Evolutionary conservation across 306 rosid species (phyloP).

Genomic region (Neltuma alba): DNA sequence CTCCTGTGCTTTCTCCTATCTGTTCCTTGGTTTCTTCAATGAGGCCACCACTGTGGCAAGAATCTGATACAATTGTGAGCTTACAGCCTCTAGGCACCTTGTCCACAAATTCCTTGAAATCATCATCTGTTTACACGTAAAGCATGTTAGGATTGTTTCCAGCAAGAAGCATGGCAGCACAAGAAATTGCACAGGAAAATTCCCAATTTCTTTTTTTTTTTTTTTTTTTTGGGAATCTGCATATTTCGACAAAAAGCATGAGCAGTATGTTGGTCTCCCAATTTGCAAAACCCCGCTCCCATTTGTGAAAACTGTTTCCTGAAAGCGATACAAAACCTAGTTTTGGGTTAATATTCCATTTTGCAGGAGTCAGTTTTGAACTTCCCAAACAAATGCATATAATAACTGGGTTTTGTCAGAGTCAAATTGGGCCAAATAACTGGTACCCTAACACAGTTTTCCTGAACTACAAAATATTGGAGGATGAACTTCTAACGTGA

Average conservation of each 20-base stretch:
- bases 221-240: not conserved
- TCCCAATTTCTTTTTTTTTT: too few species aligned
- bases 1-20: slow-evolving; percentile 86
- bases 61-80: slow-evolving; percentile 88
- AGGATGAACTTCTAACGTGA: not conserved
- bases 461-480: not conserved
- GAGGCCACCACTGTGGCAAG: slow-evolving; percentile 95
- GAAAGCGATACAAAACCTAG: not conserved
- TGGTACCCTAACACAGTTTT: not conserved
- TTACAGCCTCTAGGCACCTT: slow-evolving; percentile 61
- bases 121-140: slow-evolving; percentile 70
- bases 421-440: too few species aligned
- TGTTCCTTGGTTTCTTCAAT: slow-evolving; percentile 75
- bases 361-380: not conserved
- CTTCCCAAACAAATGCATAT: not conserved
- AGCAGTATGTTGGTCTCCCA: not conserved
- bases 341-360: not conserved
- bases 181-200: not conserved
- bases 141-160: not conserved
- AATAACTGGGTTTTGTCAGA: too few species aligned
- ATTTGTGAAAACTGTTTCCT: not conserved
- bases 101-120: slow-evolving; percentile 81
- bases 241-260: not conserved
- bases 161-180: not conserved
- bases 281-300: not conserved